These are phyloP conservation scores for Coprinellus micaceus DNA, from an alignment of 768 basidiomycete species.

Conservation along the genomic window DNA sequence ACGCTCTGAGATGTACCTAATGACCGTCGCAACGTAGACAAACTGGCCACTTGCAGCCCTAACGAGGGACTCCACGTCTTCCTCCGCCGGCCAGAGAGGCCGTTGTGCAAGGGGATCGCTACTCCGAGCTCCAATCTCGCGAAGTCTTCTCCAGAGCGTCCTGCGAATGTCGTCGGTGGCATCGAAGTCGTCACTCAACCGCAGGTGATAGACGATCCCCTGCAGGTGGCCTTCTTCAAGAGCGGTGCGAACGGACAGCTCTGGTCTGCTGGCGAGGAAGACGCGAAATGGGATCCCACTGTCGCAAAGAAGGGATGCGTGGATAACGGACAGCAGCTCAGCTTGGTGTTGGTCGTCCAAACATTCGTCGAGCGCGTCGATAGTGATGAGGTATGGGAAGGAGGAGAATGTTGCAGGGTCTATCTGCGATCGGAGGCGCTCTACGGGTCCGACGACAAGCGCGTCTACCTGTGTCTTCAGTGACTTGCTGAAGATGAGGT, in stretches of 20 bases:
- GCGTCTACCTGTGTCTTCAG: conserved; percentile 7
- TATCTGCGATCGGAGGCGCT: background rate
- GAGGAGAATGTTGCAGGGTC: background rate
- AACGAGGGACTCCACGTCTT: conserved; percentile 6
- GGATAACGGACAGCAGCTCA: conserved; percentile 9
- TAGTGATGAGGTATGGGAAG: background rate
- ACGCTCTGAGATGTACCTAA: conserved; percentile 14
- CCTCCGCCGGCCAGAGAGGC: conserved; percentile 11
- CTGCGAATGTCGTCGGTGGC: background rate
- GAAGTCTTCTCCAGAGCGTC: conserved; percentile 1
- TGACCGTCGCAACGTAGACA: conserved; percentile 10
- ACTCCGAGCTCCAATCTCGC: background rate
- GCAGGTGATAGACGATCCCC: background rate
- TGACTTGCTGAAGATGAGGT: background rate
- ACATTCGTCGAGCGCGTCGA: conserved; percentile 16
- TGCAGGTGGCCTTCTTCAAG: background rate
- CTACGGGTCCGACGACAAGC: conserved; percentile 7
- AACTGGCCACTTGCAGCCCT: conserved; percentile 11
- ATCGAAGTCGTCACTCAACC: conserved; percentile 3
- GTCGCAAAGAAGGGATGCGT: background rate
- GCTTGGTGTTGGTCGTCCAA: conserved; percentile 3
- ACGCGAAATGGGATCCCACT: conserved; percentile 5
- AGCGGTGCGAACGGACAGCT: conserved; percentile 7
- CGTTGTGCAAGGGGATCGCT: background rate
- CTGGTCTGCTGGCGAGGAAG: conserved; percentile 14